Evolutionary conservation across 2,329 filamentous ascomycete species (phyloP).

Genomic region (Xylogone sp.): DNA sequence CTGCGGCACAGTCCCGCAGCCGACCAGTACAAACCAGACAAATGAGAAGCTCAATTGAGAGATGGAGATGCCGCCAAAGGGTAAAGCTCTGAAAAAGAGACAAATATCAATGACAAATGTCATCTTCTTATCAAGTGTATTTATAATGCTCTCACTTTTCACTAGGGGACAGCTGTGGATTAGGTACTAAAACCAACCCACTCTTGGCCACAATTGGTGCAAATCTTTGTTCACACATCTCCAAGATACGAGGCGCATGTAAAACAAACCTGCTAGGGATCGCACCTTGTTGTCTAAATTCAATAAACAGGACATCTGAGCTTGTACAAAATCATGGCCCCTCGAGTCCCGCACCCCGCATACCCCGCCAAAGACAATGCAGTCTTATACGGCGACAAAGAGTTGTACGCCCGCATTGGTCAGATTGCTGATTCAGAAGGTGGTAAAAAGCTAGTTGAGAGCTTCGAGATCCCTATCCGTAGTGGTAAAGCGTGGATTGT

Average conservation of each 20-base stretch:
- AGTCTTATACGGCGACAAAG: conserved; percentile 20
- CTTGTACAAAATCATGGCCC: neutral
- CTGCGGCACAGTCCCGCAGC: no score
- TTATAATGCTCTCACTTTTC: no score
- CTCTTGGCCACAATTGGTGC: neutral
- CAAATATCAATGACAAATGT: no score
- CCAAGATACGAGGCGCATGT: neutral
- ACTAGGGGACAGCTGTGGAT: conserved; percentile 7
- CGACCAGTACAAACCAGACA: no score
- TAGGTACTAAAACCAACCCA: neutral
- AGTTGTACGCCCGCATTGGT: conserved; percentile 17
- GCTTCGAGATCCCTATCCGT: conserved; percentile 67
- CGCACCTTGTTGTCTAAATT: no score
- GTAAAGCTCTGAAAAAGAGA: no score
- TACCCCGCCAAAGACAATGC: conserved; percentile 18
- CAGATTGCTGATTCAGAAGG: conserved; percentile 9
- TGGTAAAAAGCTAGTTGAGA: conserved; percentile 30
- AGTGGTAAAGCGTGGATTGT: conserved; percentile 72
- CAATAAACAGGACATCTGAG: neutral
- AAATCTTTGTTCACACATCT: neutral
- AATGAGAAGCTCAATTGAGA: no score
- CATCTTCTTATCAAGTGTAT: no score
- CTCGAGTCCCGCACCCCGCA: conserved; percentile 3
- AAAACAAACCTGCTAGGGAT: no score
- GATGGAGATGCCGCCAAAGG: no score